Base-by-base conservation (phyloP, 2,329 filamentous ascomycete species). In the Colletotrichum ledebouriae region DNA sequence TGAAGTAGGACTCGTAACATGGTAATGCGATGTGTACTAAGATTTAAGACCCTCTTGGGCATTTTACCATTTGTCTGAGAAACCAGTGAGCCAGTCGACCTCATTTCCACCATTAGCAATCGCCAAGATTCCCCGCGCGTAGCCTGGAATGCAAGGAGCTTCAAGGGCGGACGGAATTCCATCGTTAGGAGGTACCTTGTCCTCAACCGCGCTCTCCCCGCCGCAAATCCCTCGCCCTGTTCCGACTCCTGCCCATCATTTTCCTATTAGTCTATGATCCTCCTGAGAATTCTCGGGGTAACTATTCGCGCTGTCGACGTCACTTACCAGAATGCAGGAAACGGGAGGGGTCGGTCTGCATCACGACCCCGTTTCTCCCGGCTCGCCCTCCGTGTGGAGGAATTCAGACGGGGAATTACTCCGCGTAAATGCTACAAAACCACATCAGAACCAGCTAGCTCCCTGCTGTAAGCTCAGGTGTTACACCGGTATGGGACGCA, bases 381-480 rank as follows among this genome's bases (percentile, higher is more conserved):
- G 64, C 12, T 63, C 37, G 39, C 33, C 37, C 52, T 58, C 59
- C 46, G 64, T 63, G 64, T 67, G 59, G 64, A 63, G 64, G 59
- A 63, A 67, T 57, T 44, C 2, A 25, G 11, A 4, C 12, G 13
- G 44, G 33, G 42, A 63, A 57, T 67, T 67, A 1, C 53, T 63
- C 64, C 64, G 64, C 37, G 20, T 33, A 52, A 63, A 33, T 63
- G 59, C 59, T 67, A 67, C 52, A 67, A 67, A 58, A 58, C 15
- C 10, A n/a, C 15, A 12, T n/a, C 13, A 6, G 15, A 17, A 1
- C 4, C 25, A 22, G 25, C 4, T n/a, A 13, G 5, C n/a, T n/a
- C n/a, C n/a, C n/a, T n/a, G n/a, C 6, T 5, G 29, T 34, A 5
- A 4, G 13, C 9, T 2, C 9, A n/a, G 29, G 7, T 12, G 41